Evolutionary conservation across 1,284 basidiomycete species (phyloP).

Genomic region (Marasmius fiardii): DNA sequence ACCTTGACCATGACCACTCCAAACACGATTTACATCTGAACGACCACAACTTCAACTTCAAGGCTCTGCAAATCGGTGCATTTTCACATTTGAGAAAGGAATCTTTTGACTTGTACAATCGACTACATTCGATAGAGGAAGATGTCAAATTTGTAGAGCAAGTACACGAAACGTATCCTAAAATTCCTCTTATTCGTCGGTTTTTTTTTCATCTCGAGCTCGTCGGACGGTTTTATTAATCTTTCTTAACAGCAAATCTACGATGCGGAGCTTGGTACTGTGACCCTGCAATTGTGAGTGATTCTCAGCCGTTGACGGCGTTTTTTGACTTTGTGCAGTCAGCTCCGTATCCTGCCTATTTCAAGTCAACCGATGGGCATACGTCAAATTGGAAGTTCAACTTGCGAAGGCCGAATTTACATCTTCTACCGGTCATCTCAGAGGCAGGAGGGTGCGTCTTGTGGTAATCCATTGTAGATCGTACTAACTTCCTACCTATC

Average conservation of each 20-base stretch:
- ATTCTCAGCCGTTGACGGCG: not conserved
- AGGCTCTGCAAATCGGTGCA: slow-evolving; percentile 1
- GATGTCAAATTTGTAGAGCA: slow-evolving; percentile 70
- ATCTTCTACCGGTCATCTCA: slow-evolving; percentile 63
- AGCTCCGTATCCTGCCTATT: slow-evolving; percentile 65
- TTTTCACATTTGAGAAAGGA: slow-evolving; percentile 53
- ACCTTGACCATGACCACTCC: not conserved
- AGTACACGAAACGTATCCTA: slow-evolving; percentile 54
- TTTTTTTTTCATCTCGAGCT: slow-evolving; percentile 13
- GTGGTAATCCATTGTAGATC: not conserved
- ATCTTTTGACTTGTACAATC: slow-evolving; percentile 77
- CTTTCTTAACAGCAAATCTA: slow-evolving; percentile 69
- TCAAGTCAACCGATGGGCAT: slow-evolving; percentile 98
- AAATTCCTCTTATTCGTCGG: slow-evolving; percentile 67
- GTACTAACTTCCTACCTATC: not conserved
- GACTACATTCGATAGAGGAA: slow-evolving; percentile 80
- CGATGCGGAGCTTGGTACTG: slow-evolving; percentile 96
- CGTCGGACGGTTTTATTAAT: not conserved
- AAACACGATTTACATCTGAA: not conserved
- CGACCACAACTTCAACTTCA: too few relatives aligned
- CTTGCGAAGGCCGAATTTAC: slow-evolving; percentile 82
- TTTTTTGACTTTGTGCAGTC: slow-evolving; percentile 24
- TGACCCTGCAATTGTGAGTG: slow-evolving; percentile 61
- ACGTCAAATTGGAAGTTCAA: slow-evolving; percentile 87
- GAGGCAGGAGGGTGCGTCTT: slow-evolving; percentile 56